These are phyloP conservation scores for Pseudogymnoascus sp. DNA, from an alignment of 2,329 filamentous ascomycete species.

Conservation along the genomic window DNA sequence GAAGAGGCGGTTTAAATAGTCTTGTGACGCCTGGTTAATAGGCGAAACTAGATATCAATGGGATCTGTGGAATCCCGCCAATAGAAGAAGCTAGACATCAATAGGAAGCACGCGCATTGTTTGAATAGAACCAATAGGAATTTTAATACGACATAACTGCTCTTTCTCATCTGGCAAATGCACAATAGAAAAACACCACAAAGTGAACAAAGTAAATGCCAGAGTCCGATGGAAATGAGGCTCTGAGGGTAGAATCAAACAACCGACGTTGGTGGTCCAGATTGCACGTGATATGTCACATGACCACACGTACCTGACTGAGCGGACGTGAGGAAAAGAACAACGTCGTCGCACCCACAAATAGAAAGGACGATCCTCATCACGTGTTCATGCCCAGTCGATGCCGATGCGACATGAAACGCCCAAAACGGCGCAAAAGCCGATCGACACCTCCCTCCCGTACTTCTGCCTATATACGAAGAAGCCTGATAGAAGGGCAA, in stretches of 20 bases:
- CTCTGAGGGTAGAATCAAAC: neutral
- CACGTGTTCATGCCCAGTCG: no score
- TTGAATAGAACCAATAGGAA: neutral
- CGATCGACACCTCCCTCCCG: no score
- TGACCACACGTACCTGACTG: neutral
- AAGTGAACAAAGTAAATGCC: neutral
- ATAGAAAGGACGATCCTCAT: neutral
- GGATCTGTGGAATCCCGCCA: neutral
- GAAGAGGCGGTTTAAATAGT: neutral
- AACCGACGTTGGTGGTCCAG: neutral
- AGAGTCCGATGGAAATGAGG: neutral
- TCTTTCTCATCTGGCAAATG: neutral
- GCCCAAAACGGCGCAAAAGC: no score
- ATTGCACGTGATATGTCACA: neutral
- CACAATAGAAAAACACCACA: neutral
- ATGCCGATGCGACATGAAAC: no score
- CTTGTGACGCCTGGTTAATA: neutral
- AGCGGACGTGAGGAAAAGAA: neutral
- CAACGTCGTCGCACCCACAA: neutral
- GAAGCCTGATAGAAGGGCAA: no score
- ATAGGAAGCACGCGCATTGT: neutral
- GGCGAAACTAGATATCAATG: neutral
- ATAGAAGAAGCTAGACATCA: neutral
- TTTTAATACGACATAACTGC: neutral
- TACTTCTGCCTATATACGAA: no score